Evolutionary conservation across 768 basidiomycete genomes (phyloP), one percentile per base, ranked within the genome.

Genomic region (Leucosporidium scottii): DNA sequence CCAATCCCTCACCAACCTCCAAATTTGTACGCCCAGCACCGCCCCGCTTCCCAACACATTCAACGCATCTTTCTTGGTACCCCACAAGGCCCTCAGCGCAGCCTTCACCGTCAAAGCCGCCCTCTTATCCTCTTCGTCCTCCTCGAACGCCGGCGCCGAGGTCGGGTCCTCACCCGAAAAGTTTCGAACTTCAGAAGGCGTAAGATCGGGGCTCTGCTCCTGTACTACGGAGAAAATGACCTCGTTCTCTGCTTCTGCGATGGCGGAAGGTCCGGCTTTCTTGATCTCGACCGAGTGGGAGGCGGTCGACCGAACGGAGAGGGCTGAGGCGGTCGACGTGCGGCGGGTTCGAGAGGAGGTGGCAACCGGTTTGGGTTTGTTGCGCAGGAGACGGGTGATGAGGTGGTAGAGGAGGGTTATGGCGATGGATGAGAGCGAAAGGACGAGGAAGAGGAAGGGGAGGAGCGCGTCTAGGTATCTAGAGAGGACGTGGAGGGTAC

Each of bases 231-330:
- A 30, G 3, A 63, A 30, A 12, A 73, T 66, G 10, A 67, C 68
- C 30, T 49, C 55, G 4, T 63, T 55, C 62, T 75, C 74, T 12
- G 72, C 70, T 8, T 68, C 65, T 0, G 63, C 36, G 39, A 72
- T 69, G 7, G 64, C 66, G 18, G 47, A 48, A 9, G 56, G 54
- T 23, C 36, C 61, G 27, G 28, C 50, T 31, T 34, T 62, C 27
- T 47, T 51, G 65, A 56, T 63, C 44, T 56, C 55, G 36, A 54
- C 36, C 27, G 49, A 58, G 30, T 28, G 25, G 23, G 64, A 31
- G 27, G 21, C 51, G 20, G 61, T 64, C 21, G 51, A 31, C 8
- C 53, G 56, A 17, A 13, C 25, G 34, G 39, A 30, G 50, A 49
- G 64, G 18, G 36, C 44, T 5, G 61, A 62, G 31, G 60, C 56